A percentile compares a stretch with the other conserved stretches of the same genome.
These are phyloP conservation scores for Euphorbia tirucalli DNA, from an alignment of 345 rosid species.

Conservation along the genomic window DNA sequence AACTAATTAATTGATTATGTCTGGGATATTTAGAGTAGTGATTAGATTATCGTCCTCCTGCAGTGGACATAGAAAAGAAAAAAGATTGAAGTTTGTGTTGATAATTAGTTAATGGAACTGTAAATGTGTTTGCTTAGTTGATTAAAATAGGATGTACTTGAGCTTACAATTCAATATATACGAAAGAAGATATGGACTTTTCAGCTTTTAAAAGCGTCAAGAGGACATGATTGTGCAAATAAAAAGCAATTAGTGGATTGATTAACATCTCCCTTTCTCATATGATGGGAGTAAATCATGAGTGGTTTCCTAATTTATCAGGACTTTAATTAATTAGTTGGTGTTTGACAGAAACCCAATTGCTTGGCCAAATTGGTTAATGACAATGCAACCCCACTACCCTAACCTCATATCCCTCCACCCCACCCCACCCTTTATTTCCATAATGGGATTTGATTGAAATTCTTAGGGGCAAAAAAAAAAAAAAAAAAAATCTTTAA, in stretches of 20 bases:
- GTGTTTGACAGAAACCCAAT: conserved; percentile 9
- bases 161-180: too few relatives aligned
- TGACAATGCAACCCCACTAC: conserved; percentile 16
- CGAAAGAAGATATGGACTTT: background rate
- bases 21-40: too few relatives aligned
- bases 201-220: background rate
- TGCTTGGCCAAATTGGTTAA: background rate
- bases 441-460: background rate
- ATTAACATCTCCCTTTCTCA: background rate
- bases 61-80: too few relatives aligned
- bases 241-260: background rate
- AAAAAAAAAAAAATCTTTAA: too few relatives aligned
- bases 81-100: too few relatives aligned
- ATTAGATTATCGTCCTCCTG: too few relatives aligned
- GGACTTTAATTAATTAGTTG: conserved; percentile 7
- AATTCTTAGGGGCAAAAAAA: too few relatives aligned
- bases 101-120: too few relatives aligned
- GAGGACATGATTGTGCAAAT: background rate
- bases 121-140: too few relatives aligned
- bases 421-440: background rate
- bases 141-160: too few relatives aligned
- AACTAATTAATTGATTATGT: too few relatives aligned
- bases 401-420: background rate
- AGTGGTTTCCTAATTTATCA: conserved; percentile 16
- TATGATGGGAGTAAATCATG: background rate